Evolutionary conservation across 2,329 filamentous ascomycete species (phyloP), one percentile per base, ranked within the genome.

Genomic region (Microsporum audouinii): DNA sequence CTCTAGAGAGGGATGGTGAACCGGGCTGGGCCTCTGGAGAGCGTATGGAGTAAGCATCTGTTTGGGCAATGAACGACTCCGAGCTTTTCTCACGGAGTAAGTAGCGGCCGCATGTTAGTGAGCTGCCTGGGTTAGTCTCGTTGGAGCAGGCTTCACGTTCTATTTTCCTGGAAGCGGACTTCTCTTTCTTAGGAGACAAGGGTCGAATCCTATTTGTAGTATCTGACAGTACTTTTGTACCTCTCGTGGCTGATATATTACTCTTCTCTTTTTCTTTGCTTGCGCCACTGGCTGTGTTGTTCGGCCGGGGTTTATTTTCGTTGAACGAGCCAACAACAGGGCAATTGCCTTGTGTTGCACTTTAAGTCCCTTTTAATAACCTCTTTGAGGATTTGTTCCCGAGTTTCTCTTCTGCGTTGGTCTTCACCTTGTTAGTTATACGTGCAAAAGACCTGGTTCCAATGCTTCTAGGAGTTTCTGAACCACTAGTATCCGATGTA

Each of bases 11-110:
- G 12, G 76, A 78, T 1, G 70, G 70, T 12, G 76, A 71, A 14
- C 71, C 69, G 3, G 76, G 69, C 14, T 73, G 71, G 12, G 66
- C 67, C 29, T 73, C 71, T 33, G 65, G 61, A 39, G 73, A 68
- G 38, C 70, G 73, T 5, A 71, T 62, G 36, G 76, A 76, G 65
- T 74, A 77, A 3, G 76, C 67, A 64, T 78, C 76, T 0, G 74
- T 73, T 51, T 77, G 75, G 6, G 73, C 69, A 27, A 77, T 64
- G 43, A 72, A 73, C 1, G 75, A 74, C 43, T 77, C 74, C 41
- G 72, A 66, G 41, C 71, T 73, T 63, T 71, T 71, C 60, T 76
- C 74, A 34, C 69, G 71, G 12, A 76, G 62, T 4, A 72, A 64
- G 62, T 74, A 74, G 61, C 71, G 72, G 5, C 70, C 71, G 23